phyloP scores from a whole-genome alignment of 1,139 yeast genomes.

The Geotrichum restrictum region DNA sequence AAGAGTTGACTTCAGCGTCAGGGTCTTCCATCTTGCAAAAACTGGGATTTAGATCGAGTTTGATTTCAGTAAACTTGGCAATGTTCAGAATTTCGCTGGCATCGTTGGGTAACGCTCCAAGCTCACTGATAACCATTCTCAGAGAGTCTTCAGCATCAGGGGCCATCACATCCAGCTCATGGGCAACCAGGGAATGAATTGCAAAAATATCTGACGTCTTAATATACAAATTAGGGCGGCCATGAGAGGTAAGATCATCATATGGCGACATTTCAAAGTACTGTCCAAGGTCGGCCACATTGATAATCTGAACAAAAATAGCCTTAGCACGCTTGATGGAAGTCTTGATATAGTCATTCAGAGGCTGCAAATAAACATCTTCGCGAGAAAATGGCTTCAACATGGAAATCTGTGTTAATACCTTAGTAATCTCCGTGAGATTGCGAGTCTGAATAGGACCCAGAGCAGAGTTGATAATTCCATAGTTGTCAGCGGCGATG shows the following conservation, averaged over 20 bases:
- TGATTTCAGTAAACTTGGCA: constrained; percentile 41
- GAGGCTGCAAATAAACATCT: constrained; percentile 71
- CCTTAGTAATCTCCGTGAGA: constrained; percentile 54
- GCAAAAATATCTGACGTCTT: constrained; percentile 62
- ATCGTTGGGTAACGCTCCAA: constrained; percentile 44
- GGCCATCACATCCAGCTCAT: constrained; percentile 50
- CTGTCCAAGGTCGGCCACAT: constrained; percentile 55
- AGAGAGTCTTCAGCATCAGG: constrained; percentile 54
- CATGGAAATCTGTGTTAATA: constrained; percentile 60
- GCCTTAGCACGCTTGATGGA: constrained; percentile 48
- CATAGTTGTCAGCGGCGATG: constrained; percentile 64
- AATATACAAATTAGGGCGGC: constrained; percentile 61
- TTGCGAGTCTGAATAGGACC: constrained; percentile 47
- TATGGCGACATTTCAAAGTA: constrained; percentile 61
- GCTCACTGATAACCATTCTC: constrained; percentile 43
- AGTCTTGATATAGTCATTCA: constrained; percentile 63
- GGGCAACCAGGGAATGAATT: constrained; percentile 55
- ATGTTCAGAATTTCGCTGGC: constrained; percentile 44
- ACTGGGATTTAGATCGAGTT: constrained; percentile 43
- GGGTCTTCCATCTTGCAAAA: constrained; percentile 42
- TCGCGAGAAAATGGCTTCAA: constrained; percentile 60
- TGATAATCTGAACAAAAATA: constrained; percentile 49
- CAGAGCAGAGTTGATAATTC: constrained; percentile 42
- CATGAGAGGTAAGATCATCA: constrained; percentile 66
- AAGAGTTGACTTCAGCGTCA: constrained; percentile 42